Percentiles rank a stretch among this genome's conserved stretches.
These are phyloP conservation scores for Xylaria hypoxylon DNA, from an alignment of 2,329 filamentous ascomycete species.

Conservation along the genomic window DNA sequence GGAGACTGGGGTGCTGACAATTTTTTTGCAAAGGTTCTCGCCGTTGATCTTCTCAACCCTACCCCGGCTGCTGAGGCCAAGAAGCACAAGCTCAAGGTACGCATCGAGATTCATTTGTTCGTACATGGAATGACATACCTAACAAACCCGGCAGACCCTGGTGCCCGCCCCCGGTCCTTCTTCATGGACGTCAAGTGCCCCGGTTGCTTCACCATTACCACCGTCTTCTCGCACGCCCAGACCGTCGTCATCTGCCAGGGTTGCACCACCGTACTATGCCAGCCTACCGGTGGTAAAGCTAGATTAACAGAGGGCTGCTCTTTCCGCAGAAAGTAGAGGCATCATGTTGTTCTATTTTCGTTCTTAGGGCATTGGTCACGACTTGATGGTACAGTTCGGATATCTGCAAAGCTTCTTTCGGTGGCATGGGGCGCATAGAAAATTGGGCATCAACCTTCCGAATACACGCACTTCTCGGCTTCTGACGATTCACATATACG, in stretches of 20 bases:
- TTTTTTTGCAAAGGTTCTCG: conserved; percentile 83
- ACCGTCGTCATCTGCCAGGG: conserved; percentile 99
- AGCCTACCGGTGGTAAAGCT: conserved; percentile 99
- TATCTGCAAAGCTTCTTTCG: conserved; percentile 66
- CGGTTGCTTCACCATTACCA: conserved; percentile 99
- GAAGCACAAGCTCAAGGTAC: conserved; percentile 99
- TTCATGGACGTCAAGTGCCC: conserved; percentile 99
- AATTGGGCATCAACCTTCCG: conserved; percentile 51
- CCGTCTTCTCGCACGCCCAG: conserved; percentile 99
- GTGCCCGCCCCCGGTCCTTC: conserved; percentile 98
- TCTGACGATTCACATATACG: conserved; percentile 52
- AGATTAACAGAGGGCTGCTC: conserved; percentile 99
- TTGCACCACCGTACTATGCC: conserved; percentile 99
- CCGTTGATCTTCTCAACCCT: conserved; percentile 99
- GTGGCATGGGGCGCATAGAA: conserved; percentile 63
- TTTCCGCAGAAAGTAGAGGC: conserved; percentile 99
- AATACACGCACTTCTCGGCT: conserved; percentile 50
- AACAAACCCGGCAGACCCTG: conserved; percentile 72
- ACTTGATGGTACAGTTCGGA: conserved; percentile 67
- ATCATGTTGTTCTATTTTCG: conserved; percentile 58
- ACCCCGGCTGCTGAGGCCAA: conserved; percentile 96
- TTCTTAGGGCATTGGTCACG: conserved; percentile 59
- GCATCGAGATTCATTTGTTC: conserved; percentile 45
- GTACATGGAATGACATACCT: conserved; percentile 40
- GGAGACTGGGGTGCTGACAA: conserved; percentile 60